A percentile compares a stretch with the other conserved stretches of the same genome.
Evolutionary conservation across 768 basidiomycete species (phyloP).

Genomic region (Agrocybe pediades): DNA sequence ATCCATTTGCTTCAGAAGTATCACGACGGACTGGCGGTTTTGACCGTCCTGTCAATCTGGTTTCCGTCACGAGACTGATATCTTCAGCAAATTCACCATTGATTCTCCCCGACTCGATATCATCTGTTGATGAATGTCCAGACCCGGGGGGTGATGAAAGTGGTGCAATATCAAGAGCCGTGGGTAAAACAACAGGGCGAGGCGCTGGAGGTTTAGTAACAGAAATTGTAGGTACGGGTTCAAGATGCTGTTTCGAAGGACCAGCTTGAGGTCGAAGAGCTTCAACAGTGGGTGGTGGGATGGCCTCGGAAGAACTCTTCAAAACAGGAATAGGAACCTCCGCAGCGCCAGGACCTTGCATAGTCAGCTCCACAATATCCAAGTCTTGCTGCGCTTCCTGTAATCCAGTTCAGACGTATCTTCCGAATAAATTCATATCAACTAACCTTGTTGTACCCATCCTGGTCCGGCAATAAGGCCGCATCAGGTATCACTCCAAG

Average conservation of each 20-base stretch:
- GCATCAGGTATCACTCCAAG: constrained; percentile 67
- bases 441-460: constrained; percentile 41
- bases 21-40: constrained; percentile 26
- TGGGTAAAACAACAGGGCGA: constrained; percentile 69
- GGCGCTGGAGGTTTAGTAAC: constrained; percentile 75
- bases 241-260: constrained; percentile 14
- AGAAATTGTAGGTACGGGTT: constrained; percentile 55
- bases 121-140: constrained; percentile 43
- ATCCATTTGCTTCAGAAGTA: constrained; percentile 22
- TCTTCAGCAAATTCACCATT: constrained; percentile 30
- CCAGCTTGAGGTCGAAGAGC: constrained; percentile 21
- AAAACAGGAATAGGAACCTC: constrained; percentile 69
- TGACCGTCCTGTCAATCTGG: constrained; percentile 17
- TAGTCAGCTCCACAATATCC: constrained; percentile 44
- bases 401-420: constrained; percentile 8
- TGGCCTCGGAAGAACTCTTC: constrained; percentile 38
- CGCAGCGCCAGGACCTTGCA: constrained; percentile 40
- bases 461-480: constrained; percentile 35
- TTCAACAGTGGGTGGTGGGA: constrained; percentile 29
- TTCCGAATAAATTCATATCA: neutral
- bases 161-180: constrained; percentile 55
- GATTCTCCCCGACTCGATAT: constrained; percentile 51
- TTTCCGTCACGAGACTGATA: constrained; percentile 24
- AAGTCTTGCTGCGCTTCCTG: constrained; percentile 27
- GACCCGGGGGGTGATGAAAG: constrained; percentile 48